Percentiles rank a stretch among this genome's conserved stretches.
Conservation (phyloP, 2,329 filamentous ascomycete species). For the Cercospora janseana region DNA sequence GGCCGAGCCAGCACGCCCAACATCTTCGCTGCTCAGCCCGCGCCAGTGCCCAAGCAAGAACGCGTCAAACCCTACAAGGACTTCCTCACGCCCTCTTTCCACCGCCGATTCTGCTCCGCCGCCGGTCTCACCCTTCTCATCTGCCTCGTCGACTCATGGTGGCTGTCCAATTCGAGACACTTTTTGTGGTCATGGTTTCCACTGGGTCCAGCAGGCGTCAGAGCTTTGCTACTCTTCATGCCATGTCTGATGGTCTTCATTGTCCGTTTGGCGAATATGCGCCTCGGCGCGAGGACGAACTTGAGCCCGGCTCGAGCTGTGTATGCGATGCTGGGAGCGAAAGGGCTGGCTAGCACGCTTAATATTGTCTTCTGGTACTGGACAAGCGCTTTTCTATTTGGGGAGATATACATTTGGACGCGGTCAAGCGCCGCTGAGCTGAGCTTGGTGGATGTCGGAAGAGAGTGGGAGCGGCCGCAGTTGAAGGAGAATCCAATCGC, state of each 20-base stretch:
- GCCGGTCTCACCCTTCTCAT: constrained; percentile 66
- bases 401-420: constrained; percentile 76
- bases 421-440: constrained; percentile 58
- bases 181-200: constrained; percentile 81
- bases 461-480: constrained; percentile 64
- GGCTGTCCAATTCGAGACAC: constrained; percentile 62
- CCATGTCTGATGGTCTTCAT: constrained; percentile 76
- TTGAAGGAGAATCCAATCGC: constrained; percentile 87
- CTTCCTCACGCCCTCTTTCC: constrained; percentile 83
- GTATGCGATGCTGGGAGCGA: constrained; percentile 44
- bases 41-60: constrained; percentile 43
- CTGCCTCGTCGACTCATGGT: constrained; percentile 70
- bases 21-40: constrained; percentile 17
- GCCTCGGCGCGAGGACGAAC: constrained; percentile 58
- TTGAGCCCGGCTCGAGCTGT: constrained; percentile 66
- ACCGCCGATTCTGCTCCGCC: constrained; percentile 80
- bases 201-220: constrained; percentile 70
- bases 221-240: constrained; percentile 71
- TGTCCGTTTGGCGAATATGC: constrained; percentile 63
- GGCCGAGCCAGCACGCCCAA: background rate
- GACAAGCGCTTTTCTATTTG: constrained; percentile 75
- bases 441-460: constrained; percentile 68
- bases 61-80: constrained; percentile 69
- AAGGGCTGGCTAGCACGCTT: constrained; percentile 15
- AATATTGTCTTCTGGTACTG: constrained; percentile 70